Evolutionary conservation across 257 asterid genomes (phyloP).

Genomic region (Rehmannia glutinosa): DNA sequence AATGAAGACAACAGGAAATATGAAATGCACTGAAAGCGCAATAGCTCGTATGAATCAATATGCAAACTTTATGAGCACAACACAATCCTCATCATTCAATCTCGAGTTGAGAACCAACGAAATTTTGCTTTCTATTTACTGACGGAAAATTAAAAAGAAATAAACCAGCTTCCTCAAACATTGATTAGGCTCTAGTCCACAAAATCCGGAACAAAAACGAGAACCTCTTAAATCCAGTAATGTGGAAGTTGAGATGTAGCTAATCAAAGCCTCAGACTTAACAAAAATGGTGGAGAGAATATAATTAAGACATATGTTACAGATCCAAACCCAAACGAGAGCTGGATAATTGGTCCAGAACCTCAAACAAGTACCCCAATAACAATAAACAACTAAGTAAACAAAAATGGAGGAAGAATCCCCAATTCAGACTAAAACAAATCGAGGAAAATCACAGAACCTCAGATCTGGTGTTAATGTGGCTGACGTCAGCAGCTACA

Average conservation of each 20-base stretch:
- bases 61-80: not conserved
- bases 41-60: not conserved
- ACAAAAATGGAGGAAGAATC: not conserved
- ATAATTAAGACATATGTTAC: not conserved
- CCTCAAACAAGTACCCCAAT: not conserved
- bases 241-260: not conserved
- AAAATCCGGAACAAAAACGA: too few relatives aligned
- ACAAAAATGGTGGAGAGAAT: not conserved
- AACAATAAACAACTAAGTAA: not conserved
- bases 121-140: too few relatives aligned
- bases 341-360: not conserved
- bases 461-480: conserved; percentile 87
- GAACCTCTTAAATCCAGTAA: not conserved
- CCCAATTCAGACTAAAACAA: not conserved
- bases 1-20: not conserved
- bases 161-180: too few relatives aligned
- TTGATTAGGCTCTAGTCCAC: not conserved
- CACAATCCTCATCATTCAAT: not conserved
- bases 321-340: not conserved
- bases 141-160: too few relatives aligned
- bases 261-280: too few relatives aligned
- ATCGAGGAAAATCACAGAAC: conserved; percentile 19
- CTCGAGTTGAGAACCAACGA: not conserved
- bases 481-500: conserved; percentile 90
- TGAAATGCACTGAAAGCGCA: not conserved